phyloP scores from a whole-genome alignment of 257 asterid species.

The Nicotiana obtusifolia region DNA sequence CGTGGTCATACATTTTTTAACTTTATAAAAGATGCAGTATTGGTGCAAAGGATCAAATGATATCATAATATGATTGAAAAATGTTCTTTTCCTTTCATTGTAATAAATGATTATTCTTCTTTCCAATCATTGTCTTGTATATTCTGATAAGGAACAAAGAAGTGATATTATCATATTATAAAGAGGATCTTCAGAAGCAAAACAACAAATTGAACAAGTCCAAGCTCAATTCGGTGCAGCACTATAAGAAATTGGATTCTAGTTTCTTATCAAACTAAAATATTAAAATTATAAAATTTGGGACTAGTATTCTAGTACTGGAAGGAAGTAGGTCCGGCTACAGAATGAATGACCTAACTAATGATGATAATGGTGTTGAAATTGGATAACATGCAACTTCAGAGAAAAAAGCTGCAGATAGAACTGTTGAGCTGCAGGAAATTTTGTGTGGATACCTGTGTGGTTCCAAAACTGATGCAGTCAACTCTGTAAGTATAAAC shows the following conservation, averaged over 20 bases:
- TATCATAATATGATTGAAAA: conserved; percentile 13
- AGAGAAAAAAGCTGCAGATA: too few species aligned
- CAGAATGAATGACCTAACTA: too few species aligned
- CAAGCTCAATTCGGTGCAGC: neutral
- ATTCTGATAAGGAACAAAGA: conserved; percentile 25
- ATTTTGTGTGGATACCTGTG: too few species aligned
- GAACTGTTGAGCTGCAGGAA: too few species aligned
- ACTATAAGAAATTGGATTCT: neutral
- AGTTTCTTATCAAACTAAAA: neutral
- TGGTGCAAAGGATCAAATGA: conserved; percentile 1
- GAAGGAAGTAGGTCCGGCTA: neutral
- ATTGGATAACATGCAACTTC: too few species aligned
- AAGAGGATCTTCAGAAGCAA: neutral
- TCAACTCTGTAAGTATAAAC: too few species aligned
- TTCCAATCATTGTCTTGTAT: conserved; percentile 11
- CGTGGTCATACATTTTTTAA: conserved; percentile 18
- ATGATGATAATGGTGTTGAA: neutral
- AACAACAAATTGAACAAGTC: neutral
- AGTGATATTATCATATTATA: conserved; percentile 4
- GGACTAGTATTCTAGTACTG: neutral
- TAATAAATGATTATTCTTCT: conserved; percentile 13
- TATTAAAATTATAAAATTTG: too few species aligned
- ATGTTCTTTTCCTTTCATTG: conserved; percentile 7
- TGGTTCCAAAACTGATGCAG: too few species aligned
- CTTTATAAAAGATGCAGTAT: neutral